Percentiles rank a stretch among this genome's conserved stretches.
Conservation (phyloP, 1,284 basidiomycete genomes). For the Cryptococcus amylolentus region DNA sequence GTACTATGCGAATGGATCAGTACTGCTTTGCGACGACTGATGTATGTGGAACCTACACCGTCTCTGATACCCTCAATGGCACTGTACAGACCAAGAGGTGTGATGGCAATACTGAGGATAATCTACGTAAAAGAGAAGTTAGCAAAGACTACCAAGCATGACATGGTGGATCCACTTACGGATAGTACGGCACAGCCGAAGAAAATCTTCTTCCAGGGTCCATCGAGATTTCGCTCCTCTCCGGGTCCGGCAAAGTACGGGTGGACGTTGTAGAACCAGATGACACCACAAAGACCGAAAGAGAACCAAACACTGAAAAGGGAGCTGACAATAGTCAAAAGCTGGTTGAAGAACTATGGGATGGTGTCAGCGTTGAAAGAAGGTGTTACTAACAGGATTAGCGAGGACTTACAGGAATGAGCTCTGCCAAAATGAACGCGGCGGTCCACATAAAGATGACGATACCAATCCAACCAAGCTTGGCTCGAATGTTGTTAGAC, state of each 20-base stretch:
- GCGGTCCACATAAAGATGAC: conserved; percentile 31
- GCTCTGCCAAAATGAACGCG: conserved; percentile 39
- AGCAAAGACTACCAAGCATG: neutral
- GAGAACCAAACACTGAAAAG: conserved; percentile 44
- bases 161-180: conserved; percentile 9
- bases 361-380: neutral
- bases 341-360: conserved; percentile 41
- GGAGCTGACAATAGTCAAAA: conserved; percentile 42
- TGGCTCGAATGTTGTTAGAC: conserved; percentile 28
- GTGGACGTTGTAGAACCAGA: conserved; percentile 37
- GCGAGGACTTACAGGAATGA: conserved; percentile 27
- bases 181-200: conserved; percentile 14
- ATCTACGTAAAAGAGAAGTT: conserved; percentile 16
- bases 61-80: conserved; percentile 36
- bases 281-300: conserved; percentile 37
- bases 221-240: conserved; percentile 15
- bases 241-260: conserved; percentile 22
- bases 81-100: conserved; percentile 43
- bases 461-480: conserved; percentile 36
- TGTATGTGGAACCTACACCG: conserved; percentile 15
- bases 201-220: conserved; percentile 23
- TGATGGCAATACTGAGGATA: conserved; percentile 33
- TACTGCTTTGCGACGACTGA: neutral
- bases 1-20: neutral
- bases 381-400: neutral